Evolutionary conservation across 2,329 filamentous ascomycete species (phyloP), one percentile per base, ranked within the genome.

Genomic region (Verticillium klebahnii): DNA sequence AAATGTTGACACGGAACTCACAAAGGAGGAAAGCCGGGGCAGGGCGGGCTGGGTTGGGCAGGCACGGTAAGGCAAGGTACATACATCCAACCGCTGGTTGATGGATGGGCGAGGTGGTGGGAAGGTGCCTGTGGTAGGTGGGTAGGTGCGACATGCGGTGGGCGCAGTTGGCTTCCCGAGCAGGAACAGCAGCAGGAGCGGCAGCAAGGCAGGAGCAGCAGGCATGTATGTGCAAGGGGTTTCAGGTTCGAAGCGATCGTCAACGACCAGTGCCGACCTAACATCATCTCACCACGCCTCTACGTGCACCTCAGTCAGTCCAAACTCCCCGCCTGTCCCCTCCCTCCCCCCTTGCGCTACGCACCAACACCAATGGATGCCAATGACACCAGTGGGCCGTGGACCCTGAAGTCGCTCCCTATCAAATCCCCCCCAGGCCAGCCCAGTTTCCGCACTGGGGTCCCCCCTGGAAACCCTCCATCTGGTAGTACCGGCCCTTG

Each of bases 181-280:
- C 45, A 23, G 37, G n/a, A 50, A 50, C 45, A 50, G n/a, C n/a
- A 50, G n/a, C 45, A 50, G n/a, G n/a, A 23, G 9, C n/a, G n/a
- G n/a, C 23, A n/a, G 45, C 11, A 50, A 50, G 45, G n/a, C n/a
- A n/a, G 45, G n/a, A 7, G 45, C 29, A 29, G 45, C 19, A 25
- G 45, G 45, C 45, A 50, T 23, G 45, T 25, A 23, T 23, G 52
- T 61, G 59, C 63, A 64, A 63, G 61, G 63, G 63, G 59, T 63
- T 64, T 64, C 61, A 61, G 63, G 57, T 64, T 63, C 61, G 61
- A 62, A 61, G 61, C 60, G 63, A 63, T 64, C 63, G 59, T 50
- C 45, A 25, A 50, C 45, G 45, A 50, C 45, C 45, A 50, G 25
- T 50, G 45, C 45, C 45, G 23, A 50, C 45, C 45, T 50, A 50